Evolutionary conservation across 176 grass and related monocot genomes (phyloP).

Genomic region (Carex parvula): DNA sequence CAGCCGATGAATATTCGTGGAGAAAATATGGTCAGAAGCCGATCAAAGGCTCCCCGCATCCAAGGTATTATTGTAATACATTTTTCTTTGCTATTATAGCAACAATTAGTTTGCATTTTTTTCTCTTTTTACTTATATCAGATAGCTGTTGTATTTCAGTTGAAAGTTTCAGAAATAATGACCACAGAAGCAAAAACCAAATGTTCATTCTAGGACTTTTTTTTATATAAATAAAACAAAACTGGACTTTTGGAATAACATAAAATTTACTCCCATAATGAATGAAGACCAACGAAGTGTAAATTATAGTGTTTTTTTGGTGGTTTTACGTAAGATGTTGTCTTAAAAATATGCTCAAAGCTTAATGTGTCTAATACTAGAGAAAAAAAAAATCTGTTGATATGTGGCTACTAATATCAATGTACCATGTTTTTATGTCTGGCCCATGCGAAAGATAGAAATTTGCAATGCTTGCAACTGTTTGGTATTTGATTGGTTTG

Average conservation of each 20-base stretch:
- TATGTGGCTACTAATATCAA: neutral
- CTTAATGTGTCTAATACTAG: neutral
- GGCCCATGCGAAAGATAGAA: neutral
- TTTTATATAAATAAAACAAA: neutral
- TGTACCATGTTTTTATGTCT: neutral
- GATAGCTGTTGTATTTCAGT: neutral
- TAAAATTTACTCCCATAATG: neutral
- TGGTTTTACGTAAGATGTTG: neutral
- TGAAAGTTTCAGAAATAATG: neutral
- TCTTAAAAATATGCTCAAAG: neutral
- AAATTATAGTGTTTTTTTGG: neutral
- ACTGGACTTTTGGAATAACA: neutral
- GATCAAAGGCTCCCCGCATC: constrained; percentile 98
- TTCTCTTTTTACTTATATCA: neutral
- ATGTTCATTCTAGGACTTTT: neutral
- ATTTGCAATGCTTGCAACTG: neutral
- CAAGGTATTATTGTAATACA: constrained; percentile 52
- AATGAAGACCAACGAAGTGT: neutral
- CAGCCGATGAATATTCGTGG: constrained; percentile 90
- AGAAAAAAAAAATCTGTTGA: neutral
- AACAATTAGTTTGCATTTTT: neutral
- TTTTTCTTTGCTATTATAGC: constrained; percentile 1
- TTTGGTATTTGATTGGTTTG: neutral
- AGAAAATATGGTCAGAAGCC: constrained; percentile 98
- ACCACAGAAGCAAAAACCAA: neutral